These are phyloP conservation scores for Paracorniculantispora psalliotae DNA, from an alignment of 2,329 filamentous ascomycete genomes.

Conservation along the genomic window DNA sequence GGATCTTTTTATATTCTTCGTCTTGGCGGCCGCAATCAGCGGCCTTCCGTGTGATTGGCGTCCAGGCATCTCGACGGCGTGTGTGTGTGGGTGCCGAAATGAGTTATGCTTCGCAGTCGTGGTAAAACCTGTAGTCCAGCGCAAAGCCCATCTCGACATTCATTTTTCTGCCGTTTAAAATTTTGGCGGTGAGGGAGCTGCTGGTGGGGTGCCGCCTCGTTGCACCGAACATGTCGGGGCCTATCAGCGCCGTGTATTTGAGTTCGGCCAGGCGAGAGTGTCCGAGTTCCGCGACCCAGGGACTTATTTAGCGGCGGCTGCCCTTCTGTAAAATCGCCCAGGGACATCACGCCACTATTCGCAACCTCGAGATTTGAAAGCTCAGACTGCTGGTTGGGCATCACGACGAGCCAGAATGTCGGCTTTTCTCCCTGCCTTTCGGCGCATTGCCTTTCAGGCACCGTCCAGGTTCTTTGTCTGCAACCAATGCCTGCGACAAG, in stretches of 20 bases:
- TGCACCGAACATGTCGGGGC: conserved; percentile 11
- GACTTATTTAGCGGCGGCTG: neutral
- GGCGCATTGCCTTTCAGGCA: conserved; percentile 35
- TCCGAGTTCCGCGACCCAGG: conserved; percentile 1
- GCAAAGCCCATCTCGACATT: neutral
- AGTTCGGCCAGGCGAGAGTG: conserved; percentile 11
- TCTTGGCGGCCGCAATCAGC: conserved; percentile 36
- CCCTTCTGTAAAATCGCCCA: neutral
- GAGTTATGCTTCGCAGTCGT: neutral
- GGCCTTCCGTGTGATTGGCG: conserved; percentile 55
- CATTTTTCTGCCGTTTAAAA: conserved; percentile 28
- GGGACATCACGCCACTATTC: conserved; percentile 10
- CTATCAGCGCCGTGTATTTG: conserved; percentile 25
- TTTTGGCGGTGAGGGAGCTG: conserved; percentile 27
- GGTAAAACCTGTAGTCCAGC: neutral
- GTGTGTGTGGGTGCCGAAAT: neutral
- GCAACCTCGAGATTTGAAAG: neutral
- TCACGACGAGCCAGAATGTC: conserved; percentile 31
- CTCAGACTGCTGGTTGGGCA: neutral
- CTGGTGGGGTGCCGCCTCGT: conserved; percentile 24
- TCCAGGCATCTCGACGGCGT: conserved; percentile 43
- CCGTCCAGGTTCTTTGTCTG: conserved; percentile 39
- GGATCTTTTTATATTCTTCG: conserved; percentile 37
- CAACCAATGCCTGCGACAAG: conserved; percentile 43
- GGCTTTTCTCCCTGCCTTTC: conserved; percentile 37